Base-by-base conservation (phyloP, 2,329 filamentous ascomycete genomes). In the Penicillium sp. region DNA sequence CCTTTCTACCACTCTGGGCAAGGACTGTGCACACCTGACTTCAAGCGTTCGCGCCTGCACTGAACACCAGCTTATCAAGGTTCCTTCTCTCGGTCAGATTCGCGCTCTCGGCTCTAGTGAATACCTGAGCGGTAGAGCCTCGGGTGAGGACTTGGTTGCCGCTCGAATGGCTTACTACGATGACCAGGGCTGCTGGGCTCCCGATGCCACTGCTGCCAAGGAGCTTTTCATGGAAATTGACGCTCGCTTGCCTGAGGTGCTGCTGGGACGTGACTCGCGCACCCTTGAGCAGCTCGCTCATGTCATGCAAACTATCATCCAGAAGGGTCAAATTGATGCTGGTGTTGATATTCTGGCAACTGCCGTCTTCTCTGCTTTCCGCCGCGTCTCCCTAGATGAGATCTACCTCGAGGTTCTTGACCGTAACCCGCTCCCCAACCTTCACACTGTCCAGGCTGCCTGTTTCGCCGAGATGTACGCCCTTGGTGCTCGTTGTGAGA, bases 401-500 rank as follows among this genome's bases (percentile, higher is more conserved):
- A 45, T 52, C 27, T 52, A 52, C 39, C 27, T 52, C 8, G 49
- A 52, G 27, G 49, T 52, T 14, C 49, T 52, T 9, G 49, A 52
- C 24, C 49, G 49, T 31, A 52, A 52, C 14, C 49, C 49, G 33
- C 37, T 52, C 1, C 49, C 49, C n/a, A 52, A 52, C 19, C 16
- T 44, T 19, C 49, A 52, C 49, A 45, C 37, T 24, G 49, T 52
- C 13, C 49, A 52, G 22, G 49, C 39, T 52, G 26, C 49, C n/a
- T 44, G 37, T 44, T 52, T 52, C 5, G 49, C 49, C 3, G 49
- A 52, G 39, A 52, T 52, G 49, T 52, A 44, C 19, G 49, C 49
- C 6, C 39, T 52, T 16, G 49, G 49, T 52, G 49, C 49, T 16
- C 37, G 49, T 33, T 52, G 49, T 10, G 37, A 52, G 19, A 44